These are phyloP conservation scores for Monosporascus sp. DNA, from an alignment of 2,329 filamentous ascomycete species.

Conservation along the genomic window DNA sequence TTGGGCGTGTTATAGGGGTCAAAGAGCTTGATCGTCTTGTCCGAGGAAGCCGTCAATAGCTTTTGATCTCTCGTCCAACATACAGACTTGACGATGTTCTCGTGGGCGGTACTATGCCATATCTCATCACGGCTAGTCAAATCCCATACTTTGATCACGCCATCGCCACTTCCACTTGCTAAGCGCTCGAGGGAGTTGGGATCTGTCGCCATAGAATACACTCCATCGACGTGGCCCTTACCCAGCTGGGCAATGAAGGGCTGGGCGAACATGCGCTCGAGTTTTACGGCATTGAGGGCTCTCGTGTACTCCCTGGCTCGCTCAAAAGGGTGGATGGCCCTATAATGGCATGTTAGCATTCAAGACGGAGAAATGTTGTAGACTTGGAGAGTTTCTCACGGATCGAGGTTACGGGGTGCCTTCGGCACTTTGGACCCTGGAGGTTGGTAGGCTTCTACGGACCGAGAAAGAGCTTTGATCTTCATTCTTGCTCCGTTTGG, in stretches of 20 bases:
- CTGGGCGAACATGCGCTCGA: conserved; percentile 86
- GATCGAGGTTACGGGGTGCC: conserved; percentile 52
- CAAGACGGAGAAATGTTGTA: conserved; percentile 1
- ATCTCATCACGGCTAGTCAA: conserved; percentile 65
- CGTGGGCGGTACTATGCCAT: conserved; percentile 74
- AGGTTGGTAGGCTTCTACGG: conserved; percentile 59
- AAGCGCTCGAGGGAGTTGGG: conserved; percentile 67
- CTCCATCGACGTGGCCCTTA: conserved; percentile 85
- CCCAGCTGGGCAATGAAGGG: conserved; percentile 78
- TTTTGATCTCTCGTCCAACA: conserved; percentile 84
- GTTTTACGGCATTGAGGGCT: conserved; percentile 72
- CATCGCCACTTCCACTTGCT: conserved; percentile 84
- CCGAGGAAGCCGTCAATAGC: conserved; percentile 79
- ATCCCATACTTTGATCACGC: conserved; percentile 91
- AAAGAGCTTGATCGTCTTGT: conserved; percentile 84
- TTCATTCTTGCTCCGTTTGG: conserved; percentile 31
- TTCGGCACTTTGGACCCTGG: conserved; percentile 62
- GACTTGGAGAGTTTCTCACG: conserved; percentile 6
- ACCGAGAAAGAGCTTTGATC: conserved; percentile 63
- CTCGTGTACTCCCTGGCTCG: conserved; percentile 53
- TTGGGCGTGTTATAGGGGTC: conserved; percentile 75
- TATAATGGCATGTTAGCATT: conserved; percentile 29
- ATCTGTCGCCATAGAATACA: conserved; percentile 77
- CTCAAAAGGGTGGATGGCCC: conserved; percentile 81
- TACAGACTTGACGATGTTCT: conserved; percentile 88